These are phyloP conservation scores for Alternaria novae-zelandiae DNA, from an alignment of 2,329 filamentous ascomycete species.

Conservation along the genomic window DNA sequence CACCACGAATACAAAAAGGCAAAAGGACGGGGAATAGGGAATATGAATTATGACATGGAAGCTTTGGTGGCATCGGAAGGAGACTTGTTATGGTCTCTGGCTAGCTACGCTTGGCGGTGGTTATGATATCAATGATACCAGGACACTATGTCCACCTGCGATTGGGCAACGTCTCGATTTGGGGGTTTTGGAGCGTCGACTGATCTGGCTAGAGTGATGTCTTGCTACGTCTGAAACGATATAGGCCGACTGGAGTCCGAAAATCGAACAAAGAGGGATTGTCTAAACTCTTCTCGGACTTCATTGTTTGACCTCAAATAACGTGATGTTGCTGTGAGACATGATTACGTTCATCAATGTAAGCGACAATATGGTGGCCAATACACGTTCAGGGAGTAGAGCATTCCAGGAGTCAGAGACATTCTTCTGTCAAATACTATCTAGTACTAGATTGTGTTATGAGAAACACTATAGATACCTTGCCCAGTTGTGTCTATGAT, in stretches of 20 bases:
- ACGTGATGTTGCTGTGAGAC: background rate
- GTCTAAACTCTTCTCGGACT: background rate
- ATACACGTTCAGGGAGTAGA: background rate
- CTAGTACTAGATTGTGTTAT: background rate
- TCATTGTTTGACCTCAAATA: background rate
- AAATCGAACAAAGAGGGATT: background rate
- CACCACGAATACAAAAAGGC: background rate
- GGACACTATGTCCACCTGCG: slow-evolving; percentile 17
- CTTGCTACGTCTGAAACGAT: background rate
- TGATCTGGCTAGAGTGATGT: background rate
- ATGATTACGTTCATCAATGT: background rate
- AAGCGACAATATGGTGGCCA: background rate
- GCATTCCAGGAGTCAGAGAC: background rate
- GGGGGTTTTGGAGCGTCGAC: background rate
- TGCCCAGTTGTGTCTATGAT: background rate
- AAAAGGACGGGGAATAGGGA: background rate
- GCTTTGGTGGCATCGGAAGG: background rate
- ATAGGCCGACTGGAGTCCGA: background rate
- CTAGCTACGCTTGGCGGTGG: slow-evolving; percentile 9
- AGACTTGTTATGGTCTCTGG: slow-evolving; percentile 1
- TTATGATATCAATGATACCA: slow-evolving; percentile 21
- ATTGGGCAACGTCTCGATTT: background rate
- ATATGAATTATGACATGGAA: slow-evolving; percentile 12
- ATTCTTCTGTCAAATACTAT: background rate
- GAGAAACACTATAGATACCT: background rate